These are phyloP conservation scores for Pichia sp. DNA, from an alignment of 1,139 yeast species.

Conservation along the genomic window DNA sequence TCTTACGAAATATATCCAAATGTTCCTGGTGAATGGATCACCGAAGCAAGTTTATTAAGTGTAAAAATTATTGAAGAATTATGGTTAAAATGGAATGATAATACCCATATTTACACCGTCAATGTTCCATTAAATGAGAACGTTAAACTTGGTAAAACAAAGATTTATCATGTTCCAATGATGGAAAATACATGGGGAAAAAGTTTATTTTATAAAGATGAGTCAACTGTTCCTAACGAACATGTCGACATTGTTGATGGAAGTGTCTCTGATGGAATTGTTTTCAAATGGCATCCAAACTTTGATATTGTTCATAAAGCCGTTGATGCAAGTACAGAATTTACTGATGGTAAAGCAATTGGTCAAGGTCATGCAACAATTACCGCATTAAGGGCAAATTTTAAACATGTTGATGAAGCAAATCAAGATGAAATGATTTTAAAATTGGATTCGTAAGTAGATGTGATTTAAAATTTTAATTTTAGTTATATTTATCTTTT, in stretches of 20 bases:
- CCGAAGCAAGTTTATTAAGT: constrained; percentile 62
- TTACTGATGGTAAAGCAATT: constrained; percentile 51
- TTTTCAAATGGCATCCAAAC: constrained; percentile 78
- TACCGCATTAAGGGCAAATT: constrained; percentile 77
- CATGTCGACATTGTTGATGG: constrained; percentile 41
- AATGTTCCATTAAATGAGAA: constrained; percentile 67
- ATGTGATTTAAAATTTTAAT: background rate
- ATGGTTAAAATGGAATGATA: constrained; percentile 46
- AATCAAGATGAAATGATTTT: constrained; percentile 37
- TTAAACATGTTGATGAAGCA: constrained; percentile 46
- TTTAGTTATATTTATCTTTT: background rate
- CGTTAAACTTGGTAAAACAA: constrained; percentile 38
- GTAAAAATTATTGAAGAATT: constrained; percentile 58
- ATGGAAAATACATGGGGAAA: constrained; percentile 69
- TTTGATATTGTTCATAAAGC: constrained; percentile 62
- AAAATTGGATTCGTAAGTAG: constrained; percentile 18
- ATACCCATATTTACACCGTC: constrained; percentile 69
- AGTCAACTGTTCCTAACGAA: constrained; percentile 19
- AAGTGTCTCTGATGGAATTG: constrained; percentile 35
- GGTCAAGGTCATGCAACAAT: constrained; percentile 54
- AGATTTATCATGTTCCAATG: constrained; percentile 67
- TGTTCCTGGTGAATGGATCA: constrained; percentile 49
- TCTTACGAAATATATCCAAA: constrained; percentile 52
- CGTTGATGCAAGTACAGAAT: constrained; percentile 43
- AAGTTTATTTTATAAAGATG: constrained; percentile 19